Percentiles rank a stretch among this genome's conserved stretches.
These are phyloP conservation scores for Cryptococcus jaspeensis DNA, from an alignment of 1,284 basidiomycete species.

Conservation along the genomic window DNA sequence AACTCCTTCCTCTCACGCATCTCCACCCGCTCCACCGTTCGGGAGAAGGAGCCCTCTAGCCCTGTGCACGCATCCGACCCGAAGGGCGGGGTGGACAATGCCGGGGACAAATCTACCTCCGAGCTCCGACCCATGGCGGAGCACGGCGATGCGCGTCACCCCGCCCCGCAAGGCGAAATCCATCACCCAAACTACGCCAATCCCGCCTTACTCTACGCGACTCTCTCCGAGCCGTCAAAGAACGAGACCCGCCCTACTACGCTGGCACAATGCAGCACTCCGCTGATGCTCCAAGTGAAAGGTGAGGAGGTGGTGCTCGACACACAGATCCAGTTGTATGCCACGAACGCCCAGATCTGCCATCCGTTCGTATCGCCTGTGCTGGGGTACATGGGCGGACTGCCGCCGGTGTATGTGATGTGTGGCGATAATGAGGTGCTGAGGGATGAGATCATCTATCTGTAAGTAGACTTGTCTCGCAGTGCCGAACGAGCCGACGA, in stretches of 20 bases:
- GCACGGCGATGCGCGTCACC: conserved; percentile 25
- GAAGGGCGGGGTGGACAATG: conserved; percentile 3
- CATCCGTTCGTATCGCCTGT: conserved; percentile 86
- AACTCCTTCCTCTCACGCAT: too few species aligned
- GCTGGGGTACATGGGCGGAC: conserved; percentile 80
- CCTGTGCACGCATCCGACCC: conserved; percentile 7
- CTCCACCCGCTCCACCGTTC: background rate
- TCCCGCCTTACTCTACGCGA: conserved; percentile 27
- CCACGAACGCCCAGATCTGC: conserved; percentile 74
- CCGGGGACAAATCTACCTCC: conserved; percentile 13
- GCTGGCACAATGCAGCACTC: conserved; percentile 32
- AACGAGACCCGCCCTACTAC: conserved; percentile 21
- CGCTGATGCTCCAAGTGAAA: conserved; percentile 29
- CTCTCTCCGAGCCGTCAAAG: conserved; percentile 9
- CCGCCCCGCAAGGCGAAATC: conserved; percentile 24
- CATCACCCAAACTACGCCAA: conserved; percentile 35
- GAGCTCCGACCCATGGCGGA: conserved; percentile 29
- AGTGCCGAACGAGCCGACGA: background rate
- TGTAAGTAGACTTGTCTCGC: conserved; percentile 56
- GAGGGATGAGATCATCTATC: conserved; percentile 86
- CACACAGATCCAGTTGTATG: conserved; percentile 82
- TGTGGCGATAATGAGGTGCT: conserved; percentile 89
- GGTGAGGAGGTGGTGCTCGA: conserved; percentile 36
- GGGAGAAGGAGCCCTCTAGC: background rate
- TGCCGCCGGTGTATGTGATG: conserved; percentile 83